These are phyloP conservation scores for Corchorus capsularis DNA, from an alignment of 345 rosid genomes.

Conservation along the genomic window DNA sequence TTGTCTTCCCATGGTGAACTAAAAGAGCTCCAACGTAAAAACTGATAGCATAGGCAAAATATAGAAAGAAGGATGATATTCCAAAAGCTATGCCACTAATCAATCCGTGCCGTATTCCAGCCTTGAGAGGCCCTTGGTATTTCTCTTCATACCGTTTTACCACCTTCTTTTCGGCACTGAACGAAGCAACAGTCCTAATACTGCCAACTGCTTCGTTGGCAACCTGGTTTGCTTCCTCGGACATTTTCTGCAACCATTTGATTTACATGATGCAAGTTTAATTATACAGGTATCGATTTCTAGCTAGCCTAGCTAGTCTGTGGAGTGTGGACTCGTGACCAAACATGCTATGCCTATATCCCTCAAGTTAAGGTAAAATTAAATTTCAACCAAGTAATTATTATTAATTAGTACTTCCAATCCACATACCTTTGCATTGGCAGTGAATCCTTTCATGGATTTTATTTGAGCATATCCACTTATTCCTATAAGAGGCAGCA, in stretches of 20 bases:
- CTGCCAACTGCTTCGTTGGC: conserved; percentile 86
- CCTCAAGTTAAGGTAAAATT: too few species aligned
- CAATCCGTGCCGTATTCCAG: conserved; percentile 68
- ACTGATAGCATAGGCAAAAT: conserved; percentile 52
- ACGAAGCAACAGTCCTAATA: conserved; percentile 84
- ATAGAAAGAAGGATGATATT: conserved; percentile 58
- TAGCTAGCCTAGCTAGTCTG: too few species aligned
- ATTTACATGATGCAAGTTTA: neutral
- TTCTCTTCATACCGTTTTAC: conserved; percentile 65
- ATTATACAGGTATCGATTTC: neutral
- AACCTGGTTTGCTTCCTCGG: conserved; percentile 87
- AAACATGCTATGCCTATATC: neutral
- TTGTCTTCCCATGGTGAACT: conserved; percentile 52
- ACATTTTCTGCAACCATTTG: conserved; percentile 55
- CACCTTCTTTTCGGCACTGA: conserved; percentile 82
- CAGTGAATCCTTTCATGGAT: conserved; percentile 76
- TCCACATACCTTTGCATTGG: conserved; percentile 66
- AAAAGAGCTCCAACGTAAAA: conserved; percentile 81
- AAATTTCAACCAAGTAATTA: too few species aligned
- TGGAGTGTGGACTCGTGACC: too few species aligned
- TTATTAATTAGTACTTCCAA: too few species aligned
- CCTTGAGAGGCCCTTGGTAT: conserved; percentile 71
- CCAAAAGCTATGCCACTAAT: conserved; percentile 71
- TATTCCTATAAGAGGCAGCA: conserved; percentile 64
- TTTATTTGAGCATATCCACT: conserved; percentile 58